These are phyloP conservation scores for Suillus hirtellus DNA, from an alignment of 768 basidiomycete species.

Conservation along the genomic window DNA sequence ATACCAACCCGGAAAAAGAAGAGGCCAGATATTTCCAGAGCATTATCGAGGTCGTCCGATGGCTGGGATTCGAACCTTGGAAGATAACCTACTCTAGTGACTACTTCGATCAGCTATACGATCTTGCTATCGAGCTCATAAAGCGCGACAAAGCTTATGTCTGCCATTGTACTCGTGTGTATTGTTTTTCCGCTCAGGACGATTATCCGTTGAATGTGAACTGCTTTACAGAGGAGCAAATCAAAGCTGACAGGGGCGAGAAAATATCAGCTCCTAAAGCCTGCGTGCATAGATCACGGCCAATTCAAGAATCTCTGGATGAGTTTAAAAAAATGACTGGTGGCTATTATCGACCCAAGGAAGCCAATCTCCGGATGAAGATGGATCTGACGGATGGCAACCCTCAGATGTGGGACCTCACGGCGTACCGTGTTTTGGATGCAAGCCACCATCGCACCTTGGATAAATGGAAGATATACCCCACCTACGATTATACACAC, in stretches of 20 bases:
- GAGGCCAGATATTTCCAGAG: conserved; percentile 96
- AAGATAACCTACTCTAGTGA: conserved; percentile 99
- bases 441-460: conserved; percentile 92
- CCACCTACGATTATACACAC: conserved; percentile 98
- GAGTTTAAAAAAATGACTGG: conserved; percentile 94
- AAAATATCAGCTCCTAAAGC: conserved; percentile 78
- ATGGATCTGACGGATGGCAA: conserved; percentile 91
- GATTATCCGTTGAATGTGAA: conserved; percentile 9
- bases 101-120: conserved; percentile 86
- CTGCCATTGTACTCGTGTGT: conserved; percentile 92
- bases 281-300: conserved; percentile 84
- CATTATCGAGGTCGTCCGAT: conserved; percentile 91
- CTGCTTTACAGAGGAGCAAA: conserved; percentile 75
- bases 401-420: conserved; percentile 99
- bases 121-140: conserved; percentile 85
- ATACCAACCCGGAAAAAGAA: conserved; percentile 98
- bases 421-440: conserved; percentile 91
- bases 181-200: not conserved
- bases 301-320: conserved; percentile 79
- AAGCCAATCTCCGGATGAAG: conserved; percentile 96
- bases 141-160: conserved; percentile 92
- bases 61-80: conserved; percentile 98
- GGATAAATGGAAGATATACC: conserved; percentile 95
- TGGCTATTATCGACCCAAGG: conserved; percentile 87
- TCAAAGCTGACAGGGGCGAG: conserved; percentile 85